phyloP scores from a whole-genome alignment of 495 filamentous ascomycete genomes.

The Beverwykella pulmonaria region DNA sequence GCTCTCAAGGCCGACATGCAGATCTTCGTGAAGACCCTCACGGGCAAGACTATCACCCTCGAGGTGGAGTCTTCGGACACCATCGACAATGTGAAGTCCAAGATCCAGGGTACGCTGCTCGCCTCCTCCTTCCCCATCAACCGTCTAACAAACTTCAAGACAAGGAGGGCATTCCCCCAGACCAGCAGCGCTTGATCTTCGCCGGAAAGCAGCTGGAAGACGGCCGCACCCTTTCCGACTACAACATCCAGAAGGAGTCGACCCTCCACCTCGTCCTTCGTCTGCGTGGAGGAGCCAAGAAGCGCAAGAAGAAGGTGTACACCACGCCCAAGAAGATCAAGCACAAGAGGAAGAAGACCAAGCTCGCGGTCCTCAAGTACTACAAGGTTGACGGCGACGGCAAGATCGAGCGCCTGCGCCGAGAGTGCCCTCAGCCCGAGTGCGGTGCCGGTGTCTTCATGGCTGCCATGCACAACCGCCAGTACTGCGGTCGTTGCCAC shows the following conservation, averaged over 20 bases:
- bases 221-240: conserved; percentile 97
- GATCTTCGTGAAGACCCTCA: conserved; percentile 99
- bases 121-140: not conserved
- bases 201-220: conserved; percentile 99
- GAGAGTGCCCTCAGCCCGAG: conserved; percentile 94
- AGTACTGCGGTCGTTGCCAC: conserved; percentile 99
- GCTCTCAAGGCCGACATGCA: conserved; percentile 68
- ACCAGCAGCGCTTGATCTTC: conserved; percentile 99
- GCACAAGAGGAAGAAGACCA: conserved; percentile 99
- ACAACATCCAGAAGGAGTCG: conserved; percentile 99
- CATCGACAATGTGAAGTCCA: conserved; percentile 99
- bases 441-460: conserved; percentile 99
- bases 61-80: conserved; percentile 99
- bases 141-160: conserved; percentile 54
- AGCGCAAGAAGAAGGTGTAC: conserved; percentile 99
- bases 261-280: conserved; percentile 98
- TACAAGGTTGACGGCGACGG: conserved; percentile 99
- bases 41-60: conserved; percentile 99
- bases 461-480: conserved; percentile 99
- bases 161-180: conserved; percentile 99
- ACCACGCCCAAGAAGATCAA: conserved; percentile 99
- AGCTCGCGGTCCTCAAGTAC: conserved; percentile 99
- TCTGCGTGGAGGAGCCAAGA: conserved; percentile 96
- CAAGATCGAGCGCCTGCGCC: conserved; percentile 98
- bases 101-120: conserved; percentile 66